These are phyloP conservation scores for Hibiscus mutabilis DNA, from an alignment of 345 rosid genomes.

Conservation along the genomic window DNA sequence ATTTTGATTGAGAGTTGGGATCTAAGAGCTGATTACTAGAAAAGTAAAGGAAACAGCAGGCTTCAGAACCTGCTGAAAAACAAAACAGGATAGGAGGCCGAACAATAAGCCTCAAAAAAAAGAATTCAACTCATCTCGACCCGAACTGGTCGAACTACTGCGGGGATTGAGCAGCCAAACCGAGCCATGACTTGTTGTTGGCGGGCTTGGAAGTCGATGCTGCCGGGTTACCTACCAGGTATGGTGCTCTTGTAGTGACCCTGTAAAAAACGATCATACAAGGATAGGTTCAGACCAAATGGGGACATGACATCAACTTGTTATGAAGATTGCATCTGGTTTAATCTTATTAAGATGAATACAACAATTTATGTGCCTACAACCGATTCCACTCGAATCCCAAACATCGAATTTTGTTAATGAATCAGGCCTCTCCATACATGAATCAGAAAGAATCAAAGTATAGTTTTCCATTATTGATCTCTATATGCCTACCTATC, in stretches of 20 bases:
- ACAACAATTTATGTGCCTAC: no score
- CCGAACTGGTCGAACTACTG: not conserved
- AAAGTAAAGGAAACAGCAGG: not conserved
- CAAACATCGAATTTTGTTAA: no score
- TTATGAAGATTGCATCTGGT: not conserved
- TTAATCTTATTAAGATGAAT: not conserved
- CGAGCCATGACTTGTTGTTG: constrained; percentile 62
- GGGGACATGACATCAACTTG: not conserved
- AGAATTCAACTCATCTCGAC: not conserved
- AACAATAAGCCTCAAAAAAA: not conserved
- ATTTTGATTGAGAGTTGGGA: constrained; percentile 7
- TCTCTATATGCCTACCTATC: constrained; percentile 52
- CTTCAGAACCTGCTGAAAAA: constrained; percentile 13
- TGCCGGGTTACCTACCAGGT: constrained; percentile 29
- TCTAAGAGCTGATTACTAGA: constrained; percentile 8
- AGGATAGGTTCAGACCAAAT: no score
- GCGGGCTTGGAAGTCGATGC: constrained; percentile 26
- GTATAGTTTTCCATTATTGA: no score
- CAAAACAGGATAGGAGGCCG: not conserved
- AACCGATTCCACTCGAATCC: no score
- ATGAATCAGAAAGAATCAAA: not conserved
- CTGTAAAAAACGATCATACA: constrained; percentile 27
- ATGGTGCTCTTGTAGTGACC: constrained; percentile 58
- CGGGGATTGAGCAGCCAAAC: constrained; percentile 49
- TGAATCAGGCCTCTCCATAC: not conserved